Base-by-base conservation (phyloP, 2,329 filamentous ascomycete species). In the Aureobasidium mangrovei region DNA sequence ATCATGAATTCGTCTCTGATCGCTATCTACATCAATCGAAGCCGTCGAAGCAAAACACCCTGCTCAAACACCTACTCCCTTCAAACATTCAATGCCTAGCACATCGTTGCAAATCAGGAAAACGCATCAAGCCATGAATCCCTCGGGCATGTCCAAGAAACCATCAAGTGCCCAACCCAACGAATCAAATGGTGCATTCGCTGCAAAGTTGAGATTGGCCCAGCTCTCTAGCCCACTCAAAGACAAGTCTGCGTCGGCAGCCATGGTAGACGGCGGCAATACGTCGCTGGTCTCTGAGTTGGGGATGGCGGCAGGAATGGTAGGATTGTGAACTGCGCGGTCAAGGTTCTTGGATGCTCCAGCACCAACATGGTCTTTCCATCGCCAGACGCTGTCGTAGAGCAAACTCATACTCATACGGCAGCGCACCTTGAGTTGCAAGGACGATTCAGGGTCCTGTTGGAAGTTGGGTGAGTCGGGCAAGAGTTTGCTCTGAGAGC, bases 81-180 rank as follows among this genome's bases (percentile, higher is more conserved):
- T 18, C 18, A 18, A 18, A 18, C 18, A 18, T 18, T 18, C 18
- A 18, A 18, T 18, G 18, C 18, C 18, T 18, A 18, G 18, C 18
- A 35, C 32, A 1, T 35, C 32, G 32, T 35, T 35, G 18, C 18
- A 18, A 18, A 18, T 18, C 18, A 18, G 32, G 2, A 35, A 35
- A 35, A 35, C 32, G 10, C 32, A 35, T 18, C 28, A 53, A 44
- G 49, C 53, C 46, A 59, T 55, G n/a, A 58, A 58, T 7, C 57
- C 51, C 32, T 56, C 54, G 1, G 87, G 88, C 65, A 91, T 86
- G 65, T 91, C 86, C 57, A 93, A 76, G 33, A 91, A 76, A 10
- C 88, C 88, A 67, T 96, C 91, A 57, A 96, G 74, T 76, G 95
- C 89, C 91, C 91, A 96, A 68, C 91, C 88, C 63, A 95, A 78